phyloP scores from a whole-genome alignment of 78 protist species.

The Dictyostelium capitatum region DNA sequence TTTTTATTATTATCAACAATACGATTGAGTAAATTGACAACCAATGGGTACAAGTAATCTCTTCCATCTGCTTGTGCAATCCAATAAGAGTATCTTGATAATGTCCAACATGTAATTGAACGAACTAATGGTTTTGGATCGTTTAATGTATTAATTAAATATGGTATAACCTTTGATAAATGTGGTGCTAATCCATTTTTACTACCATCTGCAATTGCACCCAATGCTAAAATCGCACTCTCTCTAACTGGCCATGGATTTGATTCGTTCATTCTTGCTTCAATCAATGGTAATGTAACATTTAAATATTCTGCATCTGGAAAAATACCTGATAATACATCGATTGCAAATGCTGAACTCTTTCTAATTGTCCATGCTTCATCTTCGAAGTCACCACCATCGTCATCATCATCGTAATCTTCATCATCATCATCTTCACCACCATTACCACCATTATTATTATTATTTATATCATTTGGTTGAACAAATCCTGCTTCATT shows the following conservation, averaged over 20 bases:
- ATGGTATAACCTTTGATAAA: slow-evolving; percentile 72
- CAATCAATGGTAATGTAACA: slow-evolving; percentile 82
- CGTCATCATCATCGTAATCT: slow-evolving; percentile 78
- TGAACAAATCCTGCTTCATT: background rate
- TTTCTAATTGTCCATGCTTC: slow-evolving; percentile 90
- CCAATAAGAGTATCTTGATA: slow-evolving; percentile 84
- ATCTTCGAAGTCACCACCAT: slow-evolving; percentile 63
- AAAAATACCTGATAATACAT: slow-evolving; percentile 74
- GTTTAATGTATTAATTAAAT: slow-evolving; percentile 69
- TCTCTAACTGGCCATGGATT: slow-evolving; percentile 76
- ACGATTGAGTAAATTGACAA: slow-evolving; percentile 81
- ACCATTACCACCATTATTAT: background rate
- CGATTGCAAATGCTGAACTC: slow-evolving; percentile 91
- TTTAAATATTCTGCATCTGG: slow-evolving; percentile 62
- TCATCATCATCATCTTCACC: slow-evolving; percentile 14
- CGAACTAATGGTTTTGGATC: slow-evolving; percentile 89
- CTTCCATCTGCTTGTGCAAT: slow-evolving; percentile 12
- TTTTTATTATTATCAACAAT: slow-evolving; percentile 86
- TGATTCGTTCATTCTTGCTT: slow-evolving; percentile 20
- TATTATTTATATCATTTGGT: background rate
- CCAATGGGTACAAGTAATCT: slow-evolving; percentile 10
- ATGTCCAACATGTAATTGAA: slow-evolving; percentile 94
- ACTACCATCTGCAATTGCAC: slow-evolving; percentile 88
- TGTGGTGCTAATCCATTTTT: slow-evolving; percentile 76
- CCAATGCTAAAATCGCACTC: slow-evolving; percentile 90